Conservation (phyloP, 2,329 filamentous ascomycete species). For the Orbilia blumenaviensis region DNA sequence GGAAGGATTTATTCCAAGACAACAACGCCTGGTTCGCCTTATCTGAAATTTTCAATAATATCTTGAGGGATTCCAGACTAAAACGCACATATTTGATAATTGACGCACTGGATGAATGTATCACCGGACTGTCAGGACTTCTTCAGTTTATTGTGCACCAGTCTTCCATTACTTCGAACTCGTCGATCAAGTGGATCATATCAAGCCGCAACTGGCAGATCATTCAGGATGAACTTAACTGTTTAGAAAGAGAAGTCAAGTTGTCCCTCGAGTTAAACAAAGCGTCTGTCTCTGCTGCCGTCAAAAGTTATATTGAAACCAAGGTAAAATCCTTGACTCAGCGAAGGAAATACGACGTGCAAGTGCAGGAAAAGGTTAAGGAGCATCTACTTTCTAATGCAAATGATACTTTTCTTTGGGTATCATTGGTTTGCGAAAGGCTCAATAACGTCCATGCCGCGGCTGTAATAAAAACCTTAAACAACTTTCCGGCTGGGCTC, state of each 20-base stretch:
- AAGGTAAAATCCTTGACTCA: conserved; percentile 59
- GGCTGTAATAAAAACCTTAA: conserved; percentile 30
- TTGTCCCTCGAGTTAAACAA: conserved; percentile 61
- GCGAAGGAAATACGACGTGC: conserved; percentile 57
- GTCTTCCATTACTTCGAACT: conserved; percentile 41
- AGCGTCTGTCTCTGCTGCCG: conserved; percentile 59
- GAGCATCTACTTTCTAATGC: conserved; percentile 59
- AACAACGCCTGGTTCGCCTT: conserved; percentile 61
- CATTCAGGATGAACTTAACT: conserved; percentile 60
- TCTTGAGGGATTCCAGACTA: conserved; percentile 61
- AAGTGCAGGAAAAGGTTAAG: conserved; percentile 53
- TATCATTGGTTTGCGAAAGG: conserved; percentile 61
- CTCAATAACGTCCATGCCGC: conserved; percentile 58
- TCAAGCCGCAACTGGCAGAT: conserved; percentile 63
- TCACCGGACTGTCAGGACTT: conserved; percentile 58
- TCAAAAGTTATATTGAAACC: conserved; percentile 61
- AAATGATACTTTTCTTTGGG: conserved; percentile 63
- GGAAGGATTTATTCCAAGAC: conserved; percentile 60
- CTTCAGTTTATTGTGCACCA: conserved; percentile 60
- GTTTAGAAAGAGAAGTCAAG: conserved; percentile 54
- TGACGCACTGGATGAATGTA: conserved; percentile 65
- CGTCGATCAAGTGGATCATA: conserved; percentile 62
- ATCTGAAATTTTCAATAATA: conserved; percentile 60
- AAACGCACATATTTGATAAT: conserved; percentile 61
- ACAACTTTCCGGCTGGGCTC: conserved; percentile 60